These are phyloP conservation scores for Anastatica hierochuntica DNA, from an alignment of 345 rosid species.

Conservation along the genomic window DNA sequence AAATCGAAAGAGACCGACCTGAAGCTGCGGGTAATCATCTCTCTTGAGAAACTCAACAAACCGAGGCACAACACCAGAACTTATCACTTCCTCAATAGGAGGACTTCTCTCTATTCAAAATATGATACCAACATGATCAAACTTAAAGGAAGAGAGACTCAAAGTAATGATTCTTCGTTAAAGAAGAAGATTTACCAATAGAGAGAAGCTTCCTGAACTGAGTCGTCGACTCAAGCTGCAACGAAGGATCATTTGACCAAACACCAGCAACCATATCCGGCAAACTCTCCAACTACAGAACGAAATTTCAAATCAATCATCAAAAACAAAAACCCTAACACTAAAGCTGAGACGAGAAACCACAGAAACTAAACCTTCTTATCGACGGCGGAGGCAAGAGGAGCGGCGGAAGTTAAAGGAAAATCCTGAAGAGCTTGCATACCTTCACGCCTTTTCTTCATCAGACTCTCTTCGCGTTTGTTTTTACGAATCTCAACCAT, in stretches of 20 bases:
- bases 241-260: constrained; percentile 28
- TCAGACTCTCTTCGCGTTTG: constrained; percentile 19
- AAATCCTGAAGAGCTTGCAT: background rate
- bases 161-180: background rate
- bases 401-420: background rate
- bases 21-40: constrained; percentile 56
- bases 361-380: background rate
- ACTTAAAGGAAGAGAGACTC: background rate
- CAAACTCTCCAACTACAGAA: constrained; percentile 35
- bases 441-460: constrained; percentile 24
- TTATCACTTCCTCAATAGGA: constrained; percentile 46
- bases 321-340: background rate
- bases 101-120: constrained; percentile 35
- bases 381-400: background rate
- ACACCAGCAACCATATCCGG: constrained; percentile 35
- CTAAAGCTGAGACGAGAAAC: background rate
- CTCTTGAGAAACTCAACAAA: constrained; percentile 55
- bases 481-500: constrained; percentile 26
- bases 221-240: constrained; percentile 35
- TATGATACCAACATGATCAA: background rate
- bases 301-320: background rate
- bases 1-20: constrained; percentile 23
- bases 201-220: constrained; percentile 42
- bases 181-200: constrained; percentile 12
- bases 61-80: constrained; percentile 52